Conservation (phyloP, 2,329 filamentous ascomycete species). For the Colletotrichum somersetense region DNA sequence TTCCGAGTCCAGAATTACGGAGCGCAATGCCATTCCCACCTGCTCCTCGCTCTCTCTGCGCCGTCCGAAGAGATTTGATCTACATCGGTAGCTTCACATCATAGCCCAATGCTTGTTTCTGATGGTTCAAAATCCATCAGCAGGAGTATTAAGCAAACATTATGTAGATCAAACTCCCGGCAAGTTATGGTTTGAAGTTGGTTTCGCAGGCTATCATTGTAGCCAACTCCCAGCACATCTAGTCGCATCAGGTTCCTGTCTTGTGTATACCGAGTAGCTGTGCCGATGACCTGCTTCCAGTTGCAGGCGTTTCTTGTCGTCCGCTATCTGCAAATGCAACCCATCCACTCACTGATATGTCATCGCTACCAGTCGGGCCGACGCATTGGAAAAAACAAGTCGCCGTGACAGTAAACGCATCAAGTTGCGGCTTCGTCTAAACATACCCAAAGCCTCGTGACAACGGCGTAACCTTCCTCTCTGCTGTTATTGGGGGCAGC, state of each 20-base stretch:
- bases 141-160: not conserved
- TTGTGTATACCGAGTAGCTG: not conserved
- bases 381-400: not conserved
- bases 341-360: not conserved
- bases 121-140: not conserved
- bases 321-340: not conserved
- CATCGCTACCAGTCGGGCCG: not conserved
- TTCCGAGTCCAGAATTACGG: too few species aligned
- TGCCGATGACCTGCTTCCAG: not conserved
- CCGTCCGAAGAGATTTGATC: not conserved
- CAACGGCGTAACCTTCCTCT: not conserved
- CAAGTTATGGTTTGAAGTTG: not conserved
- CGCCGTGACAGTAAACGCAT: slow-evolving; percentile 2
- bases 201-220: not conserved
- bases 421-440: not conserved
- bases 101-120: not conserved
- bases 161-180: not conserved
- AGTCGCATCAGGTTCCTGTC: not conserved
- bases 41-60: not conserved
- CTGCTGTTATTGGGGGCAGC: not conserved
- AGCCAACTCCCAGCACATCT: not conserved
- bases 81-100: not conserved
- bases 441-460: not conserved
- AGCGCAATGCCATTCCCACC: not conserved
- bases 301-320: not conserved